Evolutionary conservation across 768 basidiomycete species (phyloP).

Genomic region (Hortiboletus flavorubellus): DNA sequence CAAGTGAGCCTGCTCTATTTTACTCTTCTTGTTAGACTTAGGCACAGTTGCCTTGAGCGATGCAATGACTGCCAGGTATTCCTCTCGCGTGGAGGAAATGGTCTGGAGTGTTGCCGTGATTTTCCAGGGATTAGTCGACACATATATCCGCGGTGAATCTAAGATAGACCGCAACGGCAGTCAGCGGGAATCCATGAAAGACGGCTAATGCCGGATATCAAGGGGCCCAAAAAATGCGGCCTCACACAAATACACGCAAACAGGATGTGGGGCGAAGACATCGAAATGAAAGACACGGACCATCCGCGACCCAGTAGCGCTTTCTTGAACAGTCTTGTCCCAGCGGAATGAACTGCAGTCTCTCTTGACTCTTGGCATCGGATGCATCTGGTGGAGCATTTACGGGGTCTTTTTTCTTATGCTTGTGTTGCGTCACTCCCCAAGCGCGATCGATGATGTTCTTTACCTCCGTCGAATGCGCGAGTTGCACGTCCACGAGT

Average conservation of each 20-base stretch:
- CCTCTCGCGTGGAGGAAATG: conserved; percentile 66
- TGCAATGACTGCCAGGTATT: conserved; percentile 66
- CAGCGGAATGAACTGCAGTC: conserved; percentile 62
- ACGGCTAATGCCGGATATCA: conserved; percentile 38
- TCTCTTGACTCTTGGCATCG: conserved; percentile 65
- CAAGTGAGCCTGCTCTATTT: conserved; percentile 59
- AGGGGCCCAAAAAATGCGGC: conserved; percentile 44
- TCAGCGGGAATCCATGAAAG: conserved; percentile 32
- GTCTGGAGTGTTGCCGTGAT: conserved; percentile 73
- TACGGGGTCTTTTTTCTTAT: conserved; percentile 72
- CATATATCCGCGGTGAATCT: conserved; percentile 85
- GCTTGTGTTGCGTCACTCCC: conserved; percentile 81
- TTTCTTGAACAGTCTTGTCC: conserved; percentile 75
- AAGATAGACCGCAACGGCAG: conserved; percentile 31
- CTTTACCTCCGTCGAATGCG: conserved; percentile 67
- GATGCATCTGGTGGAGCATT: conserved; percentile 52
- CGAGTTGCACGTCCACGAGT: conserved; percentile 80
- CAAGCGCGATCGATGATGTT: conserved; percentile 76
- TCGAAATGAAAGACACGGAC: conserved; percentile 57
- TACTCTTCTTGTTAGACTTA: conserved; percentile 48
- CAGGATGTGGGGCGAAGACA: conserved; percentile 38
- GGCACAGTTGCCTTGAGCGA: conserved; percentile 52
- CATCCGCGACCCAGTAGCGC: conserved; percentile 86
- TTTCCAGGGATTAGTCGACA: conserved; percentile 90
- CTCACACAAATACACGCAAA: conserved; percentile 72